Evolutionary conservation across 78 protist genomes (phyloP).

Genomic region (Guillardia theta): DNA sequence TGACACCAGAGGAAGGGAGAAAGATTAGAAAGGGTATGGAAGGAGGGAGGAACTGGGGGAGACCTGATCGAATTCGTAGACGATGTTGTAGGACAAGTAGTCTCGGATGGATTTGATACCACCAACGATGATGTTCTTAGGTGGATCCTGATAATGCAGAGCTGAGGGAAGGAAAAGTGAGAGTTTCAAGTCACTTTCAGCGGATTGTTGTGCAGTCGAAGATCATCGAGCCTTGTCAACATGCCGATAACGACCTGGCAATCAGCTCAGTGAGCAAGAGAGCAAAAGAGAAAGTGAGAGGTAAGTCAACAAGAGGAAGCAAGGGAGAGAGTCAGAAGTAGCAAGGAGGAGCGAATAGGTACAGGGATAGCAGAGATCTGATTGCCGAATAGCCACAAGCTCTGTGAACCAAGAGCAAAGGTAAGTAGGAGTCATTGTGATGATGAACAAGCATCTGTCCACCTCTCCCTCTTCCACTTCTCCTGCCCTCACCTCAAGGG

Average conservation of each 20-base stretch:
- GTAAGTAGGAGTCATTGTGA: too few species aligned
- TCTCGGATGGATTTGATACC: not conserved
- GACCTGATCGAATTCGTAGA: not conserved
- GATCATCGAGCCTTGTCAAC: not conserved
- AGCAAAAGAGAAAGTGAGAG: too few species aligned
- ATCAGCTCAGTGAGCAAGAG: too few species aligned
- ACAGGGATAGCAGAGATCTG: not conserved
- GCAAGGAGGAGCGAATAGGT: too few species aligned
- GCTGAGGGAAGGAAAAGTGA: not conserved
- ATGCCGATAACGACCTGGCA: too few species aligned
- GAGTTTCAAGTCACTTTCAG: not conserved
- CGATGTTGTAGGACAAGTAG: not conserved
- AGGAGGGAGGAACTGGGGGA: not conserved
- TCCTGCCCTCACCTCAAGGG: not conserved
- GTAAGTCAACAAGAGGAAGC: too few species aligned
- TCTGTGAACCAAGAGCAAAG: not conserved
- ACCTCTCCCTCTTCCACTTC: too few species aligned
- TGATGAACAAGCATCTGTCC: too few species aligned
- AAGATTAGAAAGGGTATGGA: not conserved
- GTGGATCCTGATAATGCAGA: not conserved
- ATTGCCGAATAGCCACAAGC: not conserved
- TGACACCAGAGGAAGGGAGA: not conserved
- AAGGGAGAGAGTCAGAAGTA: too few species aligned
- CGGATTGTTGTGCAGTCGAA: not conserved
- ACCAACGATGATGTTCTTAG: not conserved